Conservation (phyloP, 108 stramenopile species). For the Seminavis robusta region DNA sequence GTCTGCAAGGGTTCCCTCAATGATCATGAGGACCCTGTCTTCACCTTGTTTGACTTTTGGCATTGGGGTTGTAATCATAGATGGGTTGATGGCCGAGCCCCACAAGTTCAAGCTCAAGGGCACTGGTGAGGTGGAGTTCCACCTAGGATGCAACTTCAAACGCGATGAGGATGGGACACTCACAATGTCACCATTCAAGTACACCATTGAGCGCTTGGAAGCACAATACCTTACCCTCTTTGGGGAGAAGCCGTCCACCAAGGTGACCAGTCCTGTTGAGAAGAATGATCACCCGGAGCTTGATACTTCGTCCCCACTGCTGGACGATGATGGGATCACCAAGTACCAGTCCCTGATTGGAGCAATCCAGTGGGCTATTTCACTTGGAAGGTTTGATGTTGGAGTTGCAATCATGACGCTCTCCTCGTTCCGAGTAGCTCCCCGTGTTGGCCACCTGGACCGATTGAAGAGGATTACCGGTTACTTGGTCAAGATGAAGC, state of each 20-base stretch:
- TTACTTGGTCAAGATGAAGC: too few species aligned
- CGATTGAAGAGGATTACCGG: constrained; percentile 14
- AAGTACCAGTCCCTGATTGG: constrained; percentile 38
- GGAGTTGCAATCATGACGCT: constrained; percentile 24
- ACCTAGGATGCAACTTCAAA: constrained; percentile 26
- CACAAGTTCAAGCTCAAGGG: constrained; percentile 39
- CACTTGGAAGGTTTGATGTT: constrained; percentile 45
- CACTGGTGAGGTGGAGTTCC: constrained; percentile 15
- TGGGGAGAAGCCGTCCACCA: too few species aligned
- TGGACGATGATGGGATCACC: constrained; percentile 2
- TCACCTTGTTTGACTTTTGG: too few species aligned
- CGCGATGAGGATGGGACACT: constrained; percentile 27
- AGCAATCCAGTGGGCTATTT: constrained; percentile 24
- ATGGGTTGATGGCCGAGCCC: too few species aligned
- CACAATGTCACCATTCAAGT: constrained; percentile 12
- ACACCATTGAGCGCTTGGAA: constrained; percentile 17
- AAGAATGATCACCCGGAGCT: constrained; percentile 33
- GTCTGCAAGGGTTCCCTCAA: too few species aligned
- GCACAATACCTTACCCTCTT: constrained; percentile 16
- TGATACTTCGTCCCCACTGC: constrained; percentile 15
- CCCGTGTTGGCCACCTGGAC: constrained; percentile 37
- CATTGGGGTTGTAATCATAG: too few species aligned
- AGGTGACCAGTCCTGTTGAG: too few species aligned
- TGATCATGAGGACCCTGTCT: too few species aligned
- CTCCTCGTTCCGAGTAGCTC: constrained; percentile 23